Conservation (phyloP, 23 red algal genomes). For the Pyropia yezoensis region DNA sequence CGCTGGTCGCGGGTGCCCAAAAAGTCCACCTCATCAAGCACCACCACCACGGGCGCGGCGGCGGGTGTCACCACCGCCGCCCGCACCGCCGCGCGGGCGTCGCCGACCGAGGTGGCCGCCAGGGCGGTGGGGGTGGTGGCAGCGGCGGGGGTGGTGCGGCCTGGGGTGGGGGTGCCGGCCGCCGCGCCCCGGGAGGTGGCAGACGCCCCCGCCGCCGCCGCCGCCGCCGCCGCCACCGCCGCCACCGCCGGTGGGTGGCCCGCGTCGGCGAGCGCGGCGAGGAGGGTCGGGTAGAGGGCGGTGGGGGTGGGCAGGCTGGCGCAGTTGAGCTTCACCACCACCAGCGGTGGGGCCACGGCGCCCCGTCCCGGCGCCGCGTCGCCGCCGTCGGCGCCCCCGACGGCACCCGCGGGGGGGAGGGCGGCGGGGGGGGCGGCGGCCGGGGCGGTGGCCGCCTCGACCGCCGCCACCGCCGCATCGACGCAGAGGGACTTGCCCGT, state of each 20-base stretch:
- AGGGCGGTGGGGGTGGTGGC: not conserved
- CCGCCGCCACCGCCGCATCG: conserved; percentile 2
- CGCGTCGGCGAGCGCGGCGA: not conserved
- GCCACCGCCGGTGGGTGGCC: not conserved
- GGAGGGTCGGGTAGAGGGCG: conserved; percentile 7
- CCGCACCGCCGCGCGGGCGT: not conserved
- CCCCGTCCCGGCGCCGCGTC: no score
- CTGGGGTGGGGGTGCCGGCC: not conserved
- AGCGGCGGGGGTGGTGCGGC: not conserved
- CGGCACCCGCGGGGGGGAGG: not conserved
- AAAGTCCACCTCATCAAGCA: conserved; percentile 76
- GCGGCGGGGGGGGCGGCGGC: not conserved
- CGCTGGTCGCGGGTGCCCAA: conserved; percentile 19
- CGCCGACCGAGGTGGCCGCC: not conserved
- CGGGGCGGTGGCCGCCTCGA: not conserved
- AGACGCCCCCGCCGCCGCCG: not conserved
- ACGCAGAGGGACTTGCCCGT: conserved; percentile 64
- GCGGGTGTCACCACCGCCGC: conserved; percentile 1
- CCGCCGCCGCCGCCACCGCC: no score
- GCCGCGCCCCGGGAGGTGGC: not conserved
- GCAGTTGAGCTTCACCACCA: conserved; percentile 31
- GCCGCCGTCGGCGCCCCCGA: not conserved
- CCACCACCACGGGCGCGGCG: conserved; percentile 17
- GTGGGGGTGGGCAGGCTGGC: conserved; percentile 9
- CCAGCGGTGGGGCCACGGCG: not conserved